A percentile compares a stretch with the other conserved stretches of the same genome.
phyloP scores from a whole-genome alignment of 2,329 filamentous ascomycete species.

The Cladophialophora carrionii region DNA sequence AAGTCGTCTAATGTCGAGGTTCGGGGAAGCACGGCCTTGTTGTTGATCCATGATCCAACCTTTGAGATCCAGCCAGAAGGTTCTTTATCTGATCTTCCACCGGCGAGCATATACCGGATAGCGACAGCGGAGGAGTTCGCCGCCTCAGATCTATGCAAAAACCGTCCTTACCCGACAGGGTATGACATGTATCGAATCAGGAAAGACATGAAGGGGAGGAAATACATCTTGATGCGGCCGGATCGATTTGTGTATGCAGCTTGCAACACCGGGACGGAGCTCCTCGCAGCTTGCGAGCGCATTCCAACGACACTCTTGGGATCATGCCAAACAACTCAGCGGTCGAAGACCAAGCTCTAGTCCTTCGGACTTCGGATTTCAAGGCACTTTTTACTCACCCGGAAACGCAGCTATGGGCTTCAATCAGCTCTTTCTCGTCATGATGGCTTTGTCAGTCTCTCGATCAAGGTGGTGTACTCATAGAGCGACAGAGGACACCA shows the following conservation, averaged over 20 bases:
- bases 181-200: constrained; percentile 40
- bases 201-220: constrained; percentile 32
- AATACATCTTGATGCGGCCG: constrained; percentile 42
- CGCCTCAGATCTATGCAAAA: constrained; percentile 38
- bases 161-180: constrained; percentile 39
- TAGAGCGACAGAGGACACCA: background rate
- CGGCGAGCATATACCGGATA: constrained; percentile 32
- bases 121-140: constrained; percentile 41
- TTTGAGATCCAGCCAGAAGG: background rate
- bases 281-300: constrained; percentile 26
- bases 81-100: background rate
- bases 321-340: background rate
- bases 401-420: background rate
- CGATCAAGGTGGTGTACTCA: background rate
- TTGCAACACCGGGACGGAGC: constrained; percentile 37
- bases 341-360: background rate
- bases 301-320: constrained; percentile 13
- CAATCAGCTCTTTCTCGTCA: background rate
- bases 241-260: constrained; percentile 45
- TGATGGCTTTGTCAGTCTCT: background rate
- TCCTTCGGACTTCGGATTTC: background rate
- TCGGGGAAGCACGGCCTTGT: constrained; percentile 27
- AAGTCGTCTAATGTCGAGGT: constrained; percentile 18
- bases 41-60: constrained; percentile 14
- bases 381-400: background rate